Percentiles rank a stretch among this genome's conserved stretches.
phyloP scores from a whole-genome alignment of 305 asterid species.

The Euphrasia arctica region DNA sequence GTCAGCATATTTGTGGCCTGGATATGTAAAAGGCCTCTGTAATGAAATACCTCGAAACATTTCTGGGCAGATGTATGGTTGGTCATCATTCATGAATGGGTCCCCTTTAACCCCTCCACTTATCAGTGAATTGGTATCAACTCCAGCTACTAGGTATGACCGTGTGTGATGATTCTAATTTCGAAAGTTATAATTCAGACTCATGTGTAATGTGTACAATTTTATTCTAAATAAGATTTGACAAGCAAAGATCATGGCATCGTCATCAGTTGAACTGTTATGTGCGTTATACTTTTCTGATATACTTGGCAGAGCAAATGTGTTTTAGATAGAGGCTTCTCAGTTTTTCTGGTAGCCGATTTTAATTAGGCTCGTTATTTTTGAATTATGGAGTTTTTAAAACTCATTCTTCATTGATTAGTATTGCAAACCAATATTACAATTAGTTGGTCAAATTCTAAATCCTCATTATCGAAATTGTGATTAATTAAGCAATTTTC shows the following conservation, averaged over 20 bases:
- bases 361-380: too few relatives aligned
- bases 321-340: too few relatives aligned
- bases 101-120: slow-evolving; percentile 49
- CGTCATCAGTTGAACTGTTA: not conserved
- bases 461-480: not conserved
- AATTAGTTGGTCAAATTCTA: too few relatives aligned
- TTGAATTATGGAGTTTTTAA: too few relatives aligned
- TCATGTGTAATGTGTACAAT: not conserved
- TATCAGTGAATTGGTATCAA: slow-evolving; percentile 47
- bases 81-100: slow-evolving; percentile 89
- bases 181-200: not conserved
- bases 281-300: not conserved
- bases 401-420: too few relatives aligned
- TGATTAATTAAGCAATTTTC: not conserved
- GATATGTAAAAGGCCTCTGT: slow-evolving; percentile 82
- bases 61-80: slow-evolving; percentile 69
- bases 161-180: not conserved
- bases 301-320: not conserved
- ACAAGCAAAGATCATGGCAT: not conserved
- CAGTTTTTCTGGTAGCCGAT: too few relatives aligned
- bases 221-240: not conserved
- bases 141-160: slow-evolving; percentile 90
- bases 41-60: slow-evolving; percentile 74
- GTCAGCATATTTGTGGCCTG: slow-evolving; percentile 91
- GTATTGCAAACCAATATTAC: too few relatives aligned